Evolutionary conservation across 192 early-diverging fungal genomes (phyloP).

Genomic region (Phycomyces nitens): DNA sequence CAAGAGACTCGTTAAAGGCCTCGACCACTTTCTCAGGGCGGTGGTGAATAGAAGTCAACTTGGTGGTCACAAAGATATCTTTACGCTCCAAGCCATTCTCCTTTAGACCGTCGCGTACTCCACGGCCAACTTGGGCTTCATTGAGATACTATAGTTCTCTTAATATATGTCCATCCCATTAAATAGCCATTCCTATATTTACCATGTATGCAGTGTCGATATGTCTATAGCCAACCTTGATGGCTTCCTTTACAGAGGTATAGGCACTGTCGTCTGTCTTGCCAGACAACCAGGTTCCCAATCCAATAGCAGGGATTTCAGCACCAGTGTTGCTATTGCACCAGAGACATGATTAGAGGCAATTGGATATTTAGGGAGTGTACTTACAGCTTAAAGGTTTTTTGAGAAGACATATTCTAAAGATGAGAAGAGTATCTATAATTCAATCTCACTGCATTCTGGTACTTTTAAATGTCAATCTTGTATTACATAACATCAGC

Average conservation of each 20-base stretch:
- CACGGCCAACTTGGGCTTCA: slow-evolving; percentile 76
- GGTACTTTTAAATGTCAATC: too few species aligned
- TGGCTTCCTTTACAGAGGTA: slow-evolving; percentile 61
- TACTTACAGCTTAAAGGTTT: too few species aligned
- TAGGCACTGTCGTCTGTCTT: slow-evolving; percentile 41
- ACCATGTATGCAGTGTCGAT: slow-evolving; percentile 46
- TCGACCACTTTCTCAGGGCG: slow-evolving; percentile 57
- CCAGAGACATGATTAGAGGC: too few species aligned
- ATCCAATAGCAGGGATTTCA: slow-evolving; percentile 52
- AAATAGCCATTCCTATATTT: too few species aligned
- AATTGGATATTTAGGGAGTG: too few species aligned
- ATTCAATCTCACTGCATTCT: too few species aligned
- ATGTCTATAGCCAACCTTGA: slow-evolving; percentile 68
- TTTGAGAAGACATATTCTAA: too few species aligned
- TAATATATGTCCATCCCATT: too few species aligned
- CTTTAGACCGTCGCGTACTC: slow-evolving; percentile 49
- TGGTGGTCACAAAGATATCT: slow-evolving; percentile 78
- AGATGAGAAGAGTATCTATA: too few species aligned
- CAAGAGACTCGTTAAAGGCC: slow-evolving; percentile 62
- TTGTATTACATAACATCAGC: too few species aligned
- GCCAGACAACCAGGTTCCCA: slow-evolving; percentile 57
- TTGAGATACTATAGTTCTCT: slow-evolving; percentile 58
- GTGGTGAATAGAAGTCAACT: slow-evolving; percentile 50
- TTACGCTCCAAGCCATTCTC: slow-evolving; percentile 53
- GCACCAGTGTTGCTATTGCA: slow-evolving; percentile 52